Conservation (phyloP, 2,329 filamentous ascomycete genomes). For the Nigrospora oryzae region DNA sequence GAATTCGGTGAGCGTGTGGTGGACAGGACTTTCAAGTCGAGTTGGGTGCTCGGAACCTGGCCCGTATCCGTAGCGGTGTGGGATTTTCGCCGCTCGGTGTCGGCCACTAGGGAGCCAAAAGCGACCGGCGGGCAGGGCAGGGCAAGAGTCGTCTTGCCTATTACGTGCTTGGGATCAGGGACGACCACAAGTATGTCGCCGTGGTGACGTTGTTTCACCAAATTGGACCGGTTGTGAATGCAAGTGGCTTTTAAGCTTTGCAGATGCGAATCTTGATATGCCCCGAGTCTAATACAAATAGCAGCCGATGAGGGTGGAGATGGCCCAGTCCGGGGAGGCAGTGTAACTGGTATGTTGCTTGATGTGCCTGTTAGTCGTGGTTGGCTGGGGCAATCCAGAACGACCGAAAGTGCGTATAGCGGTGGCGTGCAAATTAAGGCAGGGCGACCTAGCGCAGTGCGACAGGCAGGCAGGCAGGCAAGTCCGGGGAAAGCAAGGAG, state of each 20-base stretch:
- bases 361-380: neutral
- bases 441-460: no score
- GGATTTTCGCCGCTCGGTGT: neutral
- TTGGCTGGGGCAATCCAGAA: neutral
- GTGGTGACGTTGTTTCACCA: no score
- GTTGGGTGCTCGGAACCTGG: no score
- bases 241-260: neutral
- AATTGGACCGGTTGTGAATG: neutral
- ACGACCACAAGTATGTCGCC: no score
- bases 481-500: no score
- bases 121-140: neutral
- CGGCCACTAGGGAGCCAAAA: neutral
- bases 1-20: no score
- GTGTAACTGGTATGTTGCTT: neutral
- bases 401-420: neutral
- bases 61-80: neutral
- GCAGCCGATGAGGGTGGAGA: neutral
- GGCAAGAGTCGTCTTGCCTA: neutral
- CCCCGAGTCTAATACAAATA: neutral
- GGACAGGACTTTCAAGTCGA: no score
- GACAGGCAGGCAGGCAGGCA: no score
- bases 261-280: neutral
- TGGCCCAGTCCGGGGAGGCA: neutral
- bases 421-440: neutral
- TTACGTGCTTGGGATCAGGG: neutral